A percentile compares a stretch with the other conserved stretches of the same genome.
phyloP scores from a whole-genome alignment of 2,329 filamentous ascomycete species.

The Cordyceps cicadae region DNA sequence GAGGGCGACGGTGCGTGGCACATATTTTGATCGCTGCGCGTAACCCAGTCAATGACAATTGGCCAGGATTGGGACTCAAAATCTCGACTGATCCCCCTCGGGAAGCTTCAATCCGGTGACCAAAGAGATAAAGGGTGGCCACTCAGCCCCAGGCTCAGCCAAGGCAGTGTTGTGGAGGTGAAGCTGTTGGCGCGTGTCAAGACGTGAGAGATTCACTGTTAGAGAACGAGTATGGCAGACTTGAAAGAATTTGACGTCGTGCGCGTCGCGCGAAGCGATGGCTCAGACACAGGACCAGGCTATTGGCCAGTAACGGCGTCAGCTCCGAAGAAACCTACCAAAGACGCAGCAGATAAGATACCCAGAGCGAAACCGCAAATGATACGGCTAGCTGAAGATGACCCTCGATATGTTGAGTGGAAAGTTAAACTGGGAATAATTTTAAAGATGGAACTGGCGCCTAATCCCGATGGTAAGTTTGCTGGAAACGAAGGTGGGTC shows the following conservation, averaged over 20 bases:
- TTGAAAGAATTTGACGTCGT: constrained; percentile 34
- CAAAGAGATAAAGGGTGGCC: background rate
- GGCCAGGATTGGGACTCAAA: background rate
- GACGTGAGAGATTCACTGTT: background rate
- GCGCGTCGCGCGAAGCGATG: constrained; percentile 37
- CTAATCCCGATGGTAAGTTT: constrained; percentile 30
- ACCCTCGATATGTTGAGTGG: constrained; percentile 37
- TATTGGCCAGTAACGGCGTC: constrained; percentile 32
- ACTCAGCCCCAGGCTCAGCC: background rate
- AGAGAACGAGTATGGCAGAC: constrained; percentile 21
- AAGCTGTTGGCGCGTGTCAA: background rate
- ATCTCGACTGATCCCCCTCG: background rate
- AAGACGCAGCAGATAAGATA: constrained; percentile 28
- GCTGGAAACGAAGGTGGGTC: background rate
- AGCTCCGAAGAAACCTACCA: constrained; percentile 28
- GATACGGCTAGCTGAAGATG: constrained; percentile 33
- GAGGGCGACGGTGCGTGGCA: background rate
- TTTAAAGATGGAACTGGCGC: constrained; percentile 36
- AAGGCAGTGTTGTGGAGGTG: background rate
- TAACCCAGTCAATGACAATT: constrained; percentile 3
- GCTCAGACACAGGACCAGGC: constrained; percentile 35
- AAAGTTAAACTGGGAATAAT: constrained; percentile 37
- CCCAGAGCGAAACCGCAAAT: constrained; percentile 35
- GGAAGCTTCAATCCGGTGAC: background rate
- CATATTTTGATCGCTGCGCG: background rate